Evolutionary conservation across 148 eudicot species (phyloP), one percentile per base, ranked within the genome.

Genomic region (Vaccinium darrowii): DNA sequence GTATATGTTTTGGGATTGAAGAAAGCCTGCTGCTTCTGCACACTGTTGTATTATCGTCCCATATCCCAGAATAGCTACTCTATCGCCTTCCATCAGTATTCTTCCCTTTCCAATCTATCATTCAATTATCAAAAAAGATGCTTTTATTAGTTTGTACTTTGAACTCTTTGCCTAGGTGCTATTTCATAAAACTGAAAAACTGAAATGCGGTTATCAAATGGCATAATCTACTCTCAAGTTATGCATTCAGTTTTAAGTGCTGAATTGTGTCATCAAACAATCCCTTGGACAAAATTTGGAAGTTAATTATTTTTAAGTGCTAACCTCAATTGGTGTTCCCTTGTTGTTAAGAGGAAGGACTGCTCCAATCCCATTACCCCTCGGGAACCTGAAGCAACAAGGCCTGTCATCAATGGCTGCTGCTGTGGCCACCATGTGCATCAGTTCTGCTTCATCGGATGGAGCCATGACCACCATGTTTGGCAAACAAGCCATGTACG

Each of bases 401-500:
- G 91, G 89, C 51, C 91, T 80, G 52, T 89, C 91, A 56, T 89
- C 91, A 7, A 89, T 87, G 14, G 77, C 79, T 27, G 88, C 91
- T 62, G 91, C 91, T 8, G 91, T 89, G 56, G 91, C 89, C 11
- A 89, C 85, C 84, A 89, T 87, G 79, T 89, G 84, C 85, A 89
- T 85, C 12, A 89, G 91, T 52, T 89, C 89, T 49, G 77, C 65
- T 74, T 89, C 91, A 18, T 78, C 81, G 0, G 91, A 85, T 1
- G 91, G 91, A 33, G 89, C 91, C 91, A 89, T 89, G 73, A 89
- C 89, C 62, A 89, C 91, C 91, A 89, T 89, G 62, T 89, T 89
- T 21, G 89, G 91, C 53, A 89, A 82, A 63, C 91, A 89, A 72
- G 91, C 89, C 91, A 89, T 87, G 85, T 65, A 89, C 8, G 91